Conservation (phyloP, 768 basidiomycete species). For the Sarcodon sp. region DNA sequence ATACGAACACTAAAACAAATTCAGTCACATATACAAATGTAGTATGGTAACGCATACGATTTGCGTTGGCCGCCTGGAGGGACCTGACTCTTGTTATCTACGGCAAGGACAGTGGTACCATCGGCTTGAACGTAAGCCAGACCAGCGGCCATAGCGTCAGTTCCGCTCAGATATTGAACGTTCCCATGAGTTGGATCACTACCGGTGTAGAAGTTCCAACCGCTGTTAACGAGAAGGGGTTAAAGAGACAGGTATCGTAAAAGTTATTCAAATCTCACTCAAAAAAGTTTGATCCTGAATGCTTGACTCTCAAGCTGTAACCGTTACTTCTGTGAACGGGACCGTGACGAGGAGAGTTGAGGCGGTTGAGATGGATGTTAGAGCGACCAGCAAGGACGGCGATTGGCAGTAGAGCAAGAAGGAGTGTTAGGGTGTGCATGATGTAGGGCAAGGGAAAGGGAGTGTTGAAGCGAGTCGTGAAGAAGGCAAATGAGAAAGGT, state of each 20-base stretch:
- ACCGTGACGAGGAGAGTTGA: constrained; percentile 11
- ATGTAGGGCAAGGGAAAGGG: not conserved
- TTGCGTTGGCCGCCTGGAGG: constrained; percentile 38
- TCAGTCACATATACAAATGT: not conserved
- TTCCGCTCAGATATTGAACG: constrained; percentile 43
- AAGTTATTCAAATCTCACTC: constrained; percentile 27
- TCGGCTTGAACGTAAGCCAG: constrained; percentile 53
- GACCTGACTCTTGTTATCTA: constrained; percentile 42
- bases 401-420: constrained; percentile 18
- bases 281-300: constrained; percentile 43
- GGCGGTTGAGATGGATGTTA: constrained; percentile 12
- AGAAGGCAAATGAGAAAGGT: not conserved
- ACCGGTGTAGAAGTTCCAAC: constrained; percentile 54
- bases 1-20: constrained; percentile 49
- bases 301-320: constrained; percentile 26
- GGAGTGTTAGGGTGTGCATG: constrained; percentile 21
- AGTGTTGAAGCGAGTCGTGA: not conserved
- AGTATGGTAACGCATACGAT: constrained; percentile 21
- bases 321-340: constrained; percentile 11
- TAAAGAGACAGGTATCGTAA: not conserved
- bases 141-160: constrained; percentile 33
- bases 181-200: constrained; percentile 60
- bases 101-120: constrained; percentile 44
- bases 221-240: constrained; percentile 19
- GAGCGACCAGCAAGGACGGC: constrained; percentile 23